Base-by-base conservation (phyloP, 1,284 basidiomycete species). In the Ceratobasidium sp. region DNA sequence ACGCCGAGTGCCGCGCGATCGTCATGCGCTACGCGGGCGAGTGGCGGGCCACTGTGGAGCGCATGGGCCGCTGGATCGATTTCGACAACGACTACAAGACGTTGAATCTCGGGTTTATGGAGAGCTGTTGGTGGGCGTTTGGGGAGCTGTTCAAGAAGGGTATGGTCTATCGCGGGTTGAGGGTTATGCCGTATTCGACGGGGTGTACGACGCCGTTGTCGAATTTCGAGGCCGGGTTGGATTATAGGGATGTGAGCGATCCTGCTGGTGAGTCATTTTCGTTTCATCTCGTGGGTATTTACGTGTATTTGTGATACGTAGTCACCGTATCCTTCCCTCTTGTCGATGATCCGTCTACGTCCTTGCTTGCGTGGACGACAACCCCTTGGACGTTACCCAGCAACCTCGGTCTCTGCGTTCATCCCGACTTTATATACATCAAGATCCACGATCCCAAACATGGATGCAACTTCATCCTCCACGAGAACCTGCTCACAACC, bases 1-100 rank as follows among this genome's bases (percentile, higher is more conserved):
- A 99, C 84, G 96, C 91, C 15, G 97, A 98, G 84, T 99, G 98
- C 84, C 92, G 96, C 56, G 91, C 93, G 79, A 99, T 99, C 84
- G 98, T 99, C 83, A 99, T 99, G 97, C 91, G 96, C 61, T 99
- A 99, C 85, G 91, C 97, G 5, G 88, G 89, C 17, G 97, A 99
- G 84, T 99, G 98, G 98, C 91, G 96, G 78, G 83, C 87, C 52
- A 99, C 96, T 5, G 97, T 99, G 78, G 97, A 98, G 85, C 92
- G 98, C 80, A 97, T 99, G 93, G 98, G 97, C 54, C 91, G 98
- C 80, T 99, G 98, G 98, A 99, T 99, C 86, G 98, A 99, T 86
- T 99, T 99, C 83, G 98, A 99, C 86, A 95, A 98, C 81, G 98
- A 98, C 82, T 99, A 99, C 90, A 99, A 98, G 88, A 99, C 98